Base-by-base conservation (phyloP, 257 asterid genomes). In the Nemophila menziesii region DNA sequence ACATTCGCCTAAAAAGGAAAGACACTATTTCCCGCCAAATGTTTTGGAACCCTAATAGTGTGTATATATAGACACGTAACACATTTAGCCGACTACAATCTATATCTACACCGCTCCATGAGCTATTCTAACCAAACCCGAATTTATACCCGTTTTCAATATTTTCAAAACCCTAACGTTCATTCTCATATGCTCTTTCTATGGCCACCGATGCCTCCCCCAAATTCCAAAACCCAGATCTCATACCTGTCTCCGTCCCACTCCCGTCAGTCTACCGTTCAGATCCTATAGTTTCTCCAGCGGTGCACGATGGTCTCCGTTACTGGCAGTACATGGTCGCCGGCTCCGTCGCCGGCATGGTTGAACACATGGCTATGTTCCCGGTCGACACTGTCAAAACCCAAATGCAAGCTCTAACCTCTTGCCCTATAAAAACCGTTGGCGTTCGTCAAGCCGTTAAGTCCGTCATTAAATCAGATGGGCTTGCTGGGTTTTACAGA, bases 331-430 rank as follows among this genome's bases (percentile, higher is more conserved):
- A 76, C 68, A 90, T 85, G 99, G 60, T 90, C 29, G 85, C 94
- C 56, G 99, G 99, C 51, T 81, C 96, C 34, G 47, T 66, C 41
- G 96, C 96, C 22, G 96, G 96, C 34, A 74, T 77, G 83, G 81
- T 79, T 34, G 96, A 90, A 58, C 99, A 90, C 64, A 90, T 81
- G 99, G 75, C 93, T 1, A 90, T 90, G 99, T 90, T 90, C 57
- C 99, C 99, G 5, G 75, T 90, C 17, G 99, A 90, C 55, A 90
- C 99, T 0, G 41, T 90, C 22, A 90, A 90, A 37, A 85, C 96
- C 45, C 96, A 66, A 46, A 90, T 90, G 94, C 96, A 85, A 71
- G 99, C 92, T 21, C 55, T 90, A 24, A 93, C 87, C 2, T 68
- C 94, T 22, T 85, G 94, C 65, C 96, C 96, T 0, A 54, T 90